These are phyloP conservation scores for Apiospora aurea DNA, from an alignment of 2,329 filamentous ascomycete species.

Conservation along the genomic window DNA sequence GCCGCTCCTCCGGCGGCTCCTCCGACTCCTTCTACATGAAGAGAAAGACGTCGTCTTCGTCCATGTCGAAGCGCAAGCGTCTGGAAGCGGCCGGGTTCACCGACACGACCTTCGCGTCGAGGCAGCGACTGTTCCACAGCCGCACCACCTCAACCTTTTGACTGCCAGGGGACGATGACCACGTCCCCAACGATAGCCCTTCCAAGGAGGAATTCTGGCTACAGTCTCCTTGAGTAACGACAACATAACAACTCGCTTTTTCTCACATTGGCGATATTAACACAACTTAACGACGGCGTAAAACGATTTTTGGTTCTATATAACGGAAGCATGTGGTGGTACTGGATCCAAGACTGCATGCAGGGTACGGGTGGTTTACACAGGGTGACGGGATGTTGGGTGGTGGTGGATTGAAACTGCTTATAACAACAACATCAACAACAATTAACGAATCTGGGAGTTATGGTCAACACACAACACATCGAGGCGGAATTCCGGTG, in stretches of 20 bases:
- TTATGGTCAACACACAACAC: background rate
- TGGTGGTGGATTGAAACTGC: background rate
- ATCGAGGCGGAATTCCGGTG: background rate
- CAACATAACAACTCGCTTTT: background rate
- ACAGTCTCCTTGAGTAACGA: background rate
- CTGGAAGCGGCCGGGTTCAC: slow-evolving; percentile 22
- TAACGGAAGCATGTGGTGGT: background rate
- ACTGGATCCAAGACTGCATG: background rate
- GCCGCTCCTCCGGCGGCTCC: slow-evolving; percentile 27
- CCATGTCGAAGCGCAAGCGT: background rate
- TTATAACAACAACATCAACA: slow-evolving; percentile 4
- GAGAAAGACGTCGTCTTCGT: background rate
- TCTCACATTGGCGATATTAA: background rate
- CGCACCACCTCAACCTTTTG: slow-evolving; percentile 14
- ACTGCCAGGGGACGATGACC: background rate
- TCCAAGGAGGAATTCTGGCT: background rate
- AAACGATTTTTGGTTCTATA: slow-evolving; percentile 3
- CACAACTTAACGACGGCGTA: background rate
- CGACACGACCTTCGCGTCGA: slow-evolving; percentile 20
- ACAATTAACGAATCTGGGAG: background rate
- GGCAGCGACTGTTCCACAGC: slow-evolving; percentile 14
- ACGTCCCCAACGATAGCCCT: background rate
- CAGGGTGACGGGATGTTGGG: background rate
- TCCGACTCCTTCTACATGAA: background rate
- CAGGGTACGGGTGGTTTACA: background rate